These are phyloP conservation scores for Aspergillus bertholletiae DNA, from an alignment of 495 filamentous ascomycete genomes.

Conservation along the genomic window DNA sequence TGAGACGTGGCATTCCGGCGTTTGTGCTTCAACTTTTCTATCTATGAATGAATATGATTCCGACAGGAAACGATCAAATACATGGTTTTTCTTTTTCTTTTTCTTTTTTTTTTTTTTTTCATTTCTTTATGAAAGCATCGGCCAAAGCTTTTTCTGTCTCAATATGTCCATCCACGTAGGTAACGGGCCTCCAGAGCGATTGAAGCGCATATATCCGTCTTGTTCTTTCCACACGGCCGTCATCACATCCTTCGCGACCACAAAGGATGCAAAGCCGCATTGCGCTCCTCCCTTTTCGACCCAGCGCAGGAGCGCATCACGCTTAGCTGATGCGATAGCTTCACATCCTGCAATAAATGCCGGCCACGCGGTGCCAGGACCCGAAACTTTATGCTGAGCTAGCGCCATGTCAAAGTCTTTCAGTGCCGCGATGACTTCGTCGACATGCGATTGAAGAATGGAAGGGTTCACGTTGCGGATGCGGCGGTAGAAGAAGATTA, in stretches of 20 bases:
- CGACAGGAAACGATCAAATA: background rate
- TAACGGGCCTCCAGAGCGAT: constrained; percentile 20
- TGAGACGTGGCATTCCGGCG: background rate
- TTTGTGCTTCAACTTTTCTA: background rate
- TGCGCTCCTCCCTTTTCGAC: constrained; percentile 22
- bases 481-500: constrained; percentile 34
- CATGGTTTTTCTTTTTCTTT: too few species aligned
- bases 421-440: constrained; percentile 26
- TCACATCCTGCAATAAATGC: constrained; percentile 35
- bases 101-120: too few species aligned
- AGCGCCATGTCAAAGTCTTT: constrained; percentile 19
- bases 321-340: constrained; percentile 18
- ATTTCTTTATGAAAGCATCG: constrained; percentile 25
- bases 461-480: constrained; percentile 28
- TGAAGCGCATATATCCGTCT: constrained; percentile 22
- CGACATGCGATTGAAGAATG: constrained; percentile 30
- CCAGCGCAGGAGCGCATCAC: constrained; percentile 20
- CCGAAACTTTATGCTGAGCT: constrained; percentile 11
- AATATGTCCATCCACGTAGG: constrained; percentile 29
- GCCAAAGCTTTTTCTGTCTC: constrained; percentile 26
- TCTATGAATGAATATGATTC: background rate
- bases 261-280: constrained; percentile 23
- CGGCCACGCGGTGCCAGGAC: constrained; percentile 31
- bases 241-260: constrained; percentile 24
- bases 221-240: constrained; percentile 26